A percentile compares a stretch with the other conserved stretches of the same genome.
These are phyloP conservation scores for Malassezia dermatis DNA, from an alignment of 1,284 basidiomycete genomes.

Conservation along the genomic window DNA sequence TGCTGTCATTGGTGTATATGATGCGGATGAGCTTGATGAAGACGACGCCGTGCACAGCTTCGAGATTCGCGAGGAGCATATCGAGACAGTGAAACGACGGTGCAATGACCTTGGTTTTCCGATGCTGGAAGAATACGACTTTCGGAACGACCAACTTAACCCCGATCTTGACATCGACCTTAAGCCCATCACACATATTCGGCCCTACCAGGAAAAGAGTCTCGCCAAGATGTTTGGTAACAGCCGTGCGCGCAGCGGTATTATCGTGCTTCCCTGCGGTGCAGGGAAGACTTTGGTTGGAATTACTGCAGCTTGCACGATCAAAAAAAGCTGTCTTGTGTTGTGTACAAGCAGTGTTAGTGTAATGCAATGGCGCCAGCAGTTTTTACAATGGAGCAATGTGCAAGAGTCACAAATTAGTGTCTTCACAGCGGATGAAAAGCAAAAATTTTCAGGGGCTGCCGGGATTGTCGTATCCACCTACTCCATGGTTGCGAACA, in stretches of 20 bases:
- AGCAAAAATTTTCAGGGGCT: constrained; percentile 46
- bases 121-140: constrained; percentile 48
- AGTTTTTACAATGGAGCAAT: constrained; percentile 47
- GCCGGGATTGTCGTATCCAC: constrained; percentile 47
- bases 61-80: constrained; percentile 42
- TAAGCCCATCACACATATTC: constrained; percentile 45
- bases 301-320: constrained; percentile 96
- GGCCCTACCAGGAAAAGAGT: constrained; percentile 47
- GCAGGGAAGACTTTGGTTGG: constrained; percentile 98
- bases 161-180: constrained; percentile 46
- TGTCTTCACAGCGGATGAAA: constrained; percentile 46
- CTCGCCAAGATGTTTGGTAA: constrained; percentile 48
- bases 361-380: constrained; percentile 47
- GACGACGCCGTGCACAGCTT: constrained; percentile 47
- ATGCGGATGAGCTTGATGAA: constrained; percentile 43
- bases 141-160: constrained; percentile 45
- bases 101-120: constrained; percentile 46
- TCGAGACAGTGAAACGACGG: constrained; percentile 45
- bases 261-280: constrained; percentile 95
- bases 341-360: constrained; percentile 57
- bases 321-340: constrained; percentile 97
- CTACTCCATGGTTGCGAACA: constrained; percentile 48
- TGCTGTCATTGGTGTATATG: constrained; percentile 46
- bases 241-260: constrained; percentile 60
- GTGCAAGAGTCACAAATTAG: constrained; percentile 47